phyloP scores from a whole-genome alignment of 345 rosid species.

The Heritiera littoralis region DNA sequence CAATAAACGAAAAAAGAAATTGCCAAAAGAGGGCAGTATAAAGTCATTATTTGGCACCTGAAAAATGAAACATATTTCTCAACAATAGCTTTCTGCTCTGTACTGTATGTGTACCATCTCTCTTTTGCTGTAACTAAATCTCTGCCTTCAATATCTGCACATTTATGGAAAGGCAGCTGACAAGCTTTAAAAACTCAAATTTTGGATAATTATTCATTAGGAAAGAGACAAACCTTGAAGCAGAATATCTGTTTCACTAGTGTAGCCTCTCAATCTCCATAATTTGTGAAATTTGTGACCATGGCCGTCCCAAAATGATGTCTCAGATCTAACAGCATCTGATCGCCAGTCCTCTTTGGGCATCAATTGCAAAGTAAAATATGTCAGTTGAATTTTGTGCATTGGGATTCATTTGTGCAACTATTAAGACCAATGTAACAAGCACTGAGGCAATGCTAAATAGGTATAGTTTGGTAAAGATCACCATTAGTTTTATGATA shows the following conservation, averaged over 20 bases:
- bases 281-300: background rate
- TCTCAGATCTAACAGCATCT: slow-evolving; percentile 26
- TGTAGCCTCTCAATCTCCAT: slow-evolving; percentile 25
- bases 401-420: background rate
- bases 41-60: slow-evolving; percentile 16
- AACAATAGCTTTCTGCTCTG: slow-evolving; percentile 7
- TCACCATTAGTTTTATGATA: slow-evolving; percentile 2
- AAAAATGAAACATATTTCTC: slow-evolving; percentile 22
- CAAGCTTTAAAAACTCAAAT: background rate
- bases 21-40: background rate
- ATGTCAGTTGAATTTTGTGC: background rate
- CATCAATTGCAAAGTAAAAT: slow-evolving; percentile 1
- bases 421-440: background rate
- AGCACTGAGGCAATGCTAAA: background rate
- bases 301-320: slow-evolving; percentile 15
- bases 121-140: slow-evolving; percentile 12
- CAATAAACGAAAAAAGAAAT: too few relatives aligned
- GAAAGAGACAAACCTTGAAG: slow-evolving; percentile 19
- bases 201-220: background rate
- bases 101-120: slow-evolving; percentile 18
- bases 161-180: background rate
- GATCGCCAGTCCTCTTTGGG: slow-evolving; percentile 8
- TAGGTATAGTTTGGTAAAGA: background rate
- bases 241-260: slow-evolving; percentile 19
- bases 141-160: slow-evolving; percentile 19